These are phyloP conservation scores for Giardia duodenalis DNA, from an alignment of 208 protist species.

Conservation along the genomic window DNA sequence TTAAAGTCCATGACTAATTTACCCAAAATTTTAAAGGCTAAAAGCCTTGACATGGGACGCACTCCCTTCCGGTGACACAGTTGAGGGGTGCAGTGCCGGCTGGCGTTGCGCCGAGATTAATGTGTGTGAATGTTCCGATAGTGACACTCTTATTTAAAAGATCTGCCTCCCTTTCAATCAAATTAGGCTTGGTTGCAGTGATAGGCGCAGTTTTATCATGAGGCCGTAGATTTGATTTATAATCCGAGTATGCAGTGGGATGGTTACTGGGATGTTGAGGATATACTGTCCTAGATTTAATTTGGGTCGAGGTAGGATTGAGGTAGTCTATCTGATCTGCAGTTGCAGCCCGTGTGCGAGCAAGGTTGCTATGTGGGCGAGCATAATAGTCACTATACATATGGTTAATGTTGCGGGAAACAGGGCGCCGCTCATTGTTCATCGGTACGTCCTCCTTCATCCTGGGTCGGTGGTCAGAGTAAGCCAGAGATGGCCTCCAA, in stretches of 20 bases:
- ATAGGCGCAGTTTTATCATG: no score
- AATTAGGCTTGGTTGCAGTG: no score
- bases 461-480: neutral
- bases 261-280: neutral
- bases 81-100: no score
- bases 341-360: neutral
- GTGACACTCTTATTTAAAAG: no score
- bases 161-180: no score
- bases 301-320: neutral
- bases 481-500: neutral
- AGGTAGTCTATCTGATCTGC: neutral
- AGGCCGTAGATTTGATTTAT: no score
- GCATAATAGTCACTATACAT: neutral
- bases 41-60: no score
- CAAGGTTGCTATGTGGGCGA: neutral
- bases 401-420: neutral
- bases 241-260: neutral
- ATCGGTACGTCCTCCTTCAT: neutral
- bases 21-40: no score
- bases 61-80: no score
- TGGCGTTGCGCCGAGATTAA: no score
- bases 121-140: no score
- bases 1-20: no score
- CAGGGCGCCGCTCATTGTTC: neutral
- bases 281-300: neutral